Conservation (phyloP, 1,284 basidiomycete genomes). For the Cerioporus squamosus region DNA sequence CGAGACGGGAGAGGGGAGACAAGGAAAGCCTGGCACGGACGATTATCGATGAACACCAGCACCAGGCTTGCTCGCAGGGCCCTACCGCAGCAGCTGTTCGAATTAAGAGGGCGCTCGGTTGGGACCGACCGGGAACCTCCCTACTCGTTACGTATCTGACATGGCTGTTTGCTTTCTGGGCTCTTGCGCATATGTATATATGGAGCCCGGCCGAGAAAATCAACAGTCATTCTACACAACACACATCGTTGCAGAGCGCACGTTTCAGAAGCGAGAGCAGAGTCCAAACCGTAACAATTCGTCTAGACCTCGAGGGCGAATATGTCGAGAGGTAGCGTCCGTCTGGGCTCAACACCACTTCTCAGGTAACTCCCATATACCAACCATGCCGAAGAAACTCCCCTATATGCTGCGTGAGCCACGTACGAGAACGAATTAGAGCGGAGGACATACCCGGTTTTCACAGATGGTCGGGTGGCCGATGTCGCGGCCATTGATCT, state of each 20-base stretch:
- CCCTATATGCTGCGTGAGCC: not conserved
- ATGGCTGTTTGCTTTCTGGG: too few relatives aligned
- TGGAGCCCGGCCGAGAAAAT: not conserved
- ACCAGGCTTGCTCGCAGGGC: too few relatives aligned
- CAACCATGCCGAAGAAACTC: conserved; percentile 17
- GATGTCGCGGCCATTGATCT: conserved; percentile 8
- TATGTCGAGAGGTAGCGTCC: too few relatives aligned
- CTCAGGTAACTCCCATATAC: conserved; percentile 11
- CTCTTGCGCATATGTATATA: too few relatives aligned
- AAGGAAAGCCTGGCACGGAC: too few relatives aligned
- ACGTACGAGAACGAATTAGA: not conserved
- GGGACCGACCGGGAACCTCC: not conserved
- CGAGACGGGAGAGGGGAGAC: too few relatives aligned
- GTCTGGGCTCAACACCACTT: not conserved
- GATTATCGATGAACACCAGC: too few relatives aligned
- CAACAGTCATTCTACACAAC: not conserved
- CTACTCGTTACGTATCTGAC: too few relatives aligned
- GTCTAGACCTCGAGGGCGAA: too few relatives aligned
- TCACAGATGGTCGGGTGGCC: conserved; percentile 14
- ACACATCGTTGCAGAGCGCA: too few relatives aligned
- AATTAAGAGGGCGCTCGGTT: not conserved
- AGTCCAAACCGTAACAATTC: too few relatives aligned
- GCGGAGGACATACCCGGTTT: conserved; percentile 8
- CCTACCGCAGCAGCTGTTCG: not conserved
- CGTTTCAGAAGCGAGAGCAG: too few relatives aligned